phyloP scores from a whole-genome alignment of 768 basidiomycete genomes.

The Auriscalpium microsporum region DNA sequence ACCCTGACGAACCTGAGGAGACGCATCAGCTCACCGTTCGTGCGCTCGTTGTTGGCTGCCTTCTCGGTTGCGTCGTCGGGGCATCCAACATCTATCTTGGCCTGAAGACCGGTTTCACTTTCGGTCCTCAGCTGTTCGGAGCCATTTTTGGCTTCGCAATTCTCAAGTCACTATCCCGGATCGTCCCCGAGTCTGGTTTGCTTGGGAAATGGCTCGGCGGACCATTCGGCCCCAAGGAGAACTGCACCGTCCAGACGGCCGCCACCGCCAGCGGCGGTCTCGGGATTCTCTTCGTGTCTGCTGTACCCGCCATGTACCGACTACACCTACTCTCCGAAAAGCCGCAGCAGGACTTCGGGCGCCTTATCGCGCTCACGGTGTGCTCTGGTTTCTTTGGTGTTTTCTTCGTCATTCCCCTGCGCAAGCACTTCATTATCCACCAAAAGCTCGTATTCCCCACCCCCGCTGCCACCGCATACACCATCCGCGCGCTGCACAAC shows the following conservation, averaged over 20 bases:
- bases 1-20: not conserved
- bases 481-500: constrained; percentile 52
- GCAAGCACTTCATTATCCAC: constrained; percentile 53
- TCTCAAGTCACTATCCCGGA: constrained; percentile 44
- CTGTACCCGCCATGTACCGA: constrained; percentile 53
- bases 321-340: constrained; percentile 37
- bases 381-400: constrained; percentile 53
- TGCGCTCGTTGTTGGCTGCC: constrained; percentile 42
- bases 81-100: constrained; percentile 63
- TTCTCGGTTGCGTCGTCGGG: constrained; percentile 45
- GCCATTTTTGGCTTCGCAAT: constrained; percentile 56
- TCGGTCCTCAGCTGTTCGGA: constrained; percentile 40
- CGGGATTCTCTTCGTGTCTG: constrained; percentile 52
- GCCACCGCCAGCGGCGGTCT: constrained; percentile 52
- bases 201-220: constrained; percentile 42
- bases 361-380: constrained; percentile 45
- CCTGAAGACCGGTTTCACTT: constrained; percentile 60
- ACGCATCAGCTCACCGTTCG: constrained; percentile 14
- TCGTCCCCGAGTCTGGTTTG: constrained; percentile 38
- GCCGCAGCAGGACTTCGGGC: constrained; percentile 46
- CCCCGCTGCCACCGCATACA: constrained; percentile 57
- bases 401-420: constrained; percentile 58
- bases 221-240: constrained; percentile 57
- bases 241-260: constrained; percentile 53
- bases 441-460: constrained; percentile 59